phyloP scores from a whole-genome alignment of 306 rosid genomes.

The Cucurbita pepo region DNA sequence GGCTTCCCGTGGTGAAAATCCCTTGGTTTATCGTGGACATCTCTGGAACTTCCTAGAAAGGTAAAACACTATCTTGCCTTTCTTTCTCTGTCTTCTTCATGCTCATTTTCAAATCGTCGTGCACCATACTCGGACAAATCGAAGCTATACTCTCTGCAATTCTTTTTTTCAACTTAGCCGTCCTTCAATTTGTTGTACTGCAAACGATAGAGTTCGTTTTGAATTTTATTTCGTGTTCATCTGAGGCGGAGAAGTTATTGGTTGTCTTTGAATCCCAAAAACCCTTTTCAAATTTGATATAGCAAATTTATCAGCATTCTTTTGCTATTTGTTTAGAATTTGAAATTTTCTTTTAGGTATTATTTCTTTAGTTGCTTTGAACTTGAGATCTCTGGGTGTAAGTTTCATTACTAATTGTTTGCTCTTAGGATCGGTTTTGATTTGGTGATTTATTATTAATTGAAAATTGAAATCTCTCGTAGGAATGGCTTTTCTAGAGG shows the following conservation, averaged over 20 bases:
- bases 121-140: background rate
- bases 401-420: background rate
- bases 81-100: background rate
- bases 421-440: background rate
- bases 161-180: background rate
- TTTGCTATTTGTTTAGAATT: background rate
- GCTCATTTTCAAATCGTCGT: background rate
- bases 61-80: background rate
- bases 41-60: background rate
- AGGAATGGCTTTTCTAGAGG: constrained; percentile 52
- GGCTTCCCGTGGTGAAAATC: background rate
- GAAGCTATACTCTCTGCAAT: background rate
- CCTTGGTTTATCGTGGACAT: background rate
- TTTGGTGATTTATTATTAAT: background rate
- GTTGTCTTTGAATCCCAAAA: background rate
- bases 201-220: background rate
- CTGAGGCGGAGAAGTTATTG: background rate
- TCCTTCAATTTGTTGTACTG: background rate
- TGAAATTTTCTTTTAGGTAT: background rate
- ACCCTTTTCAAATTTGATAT: background rate
- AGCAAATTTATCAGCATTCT: background rate
- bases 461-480: background rate
- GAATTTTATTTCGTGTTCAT: background rate
- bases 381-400: background rate
- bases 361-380: background rate